These are phyloP conservation scores for Malus hybrid DNA, from an alignment of 331 rosid species.

Conservation along the genomic window DNA sequence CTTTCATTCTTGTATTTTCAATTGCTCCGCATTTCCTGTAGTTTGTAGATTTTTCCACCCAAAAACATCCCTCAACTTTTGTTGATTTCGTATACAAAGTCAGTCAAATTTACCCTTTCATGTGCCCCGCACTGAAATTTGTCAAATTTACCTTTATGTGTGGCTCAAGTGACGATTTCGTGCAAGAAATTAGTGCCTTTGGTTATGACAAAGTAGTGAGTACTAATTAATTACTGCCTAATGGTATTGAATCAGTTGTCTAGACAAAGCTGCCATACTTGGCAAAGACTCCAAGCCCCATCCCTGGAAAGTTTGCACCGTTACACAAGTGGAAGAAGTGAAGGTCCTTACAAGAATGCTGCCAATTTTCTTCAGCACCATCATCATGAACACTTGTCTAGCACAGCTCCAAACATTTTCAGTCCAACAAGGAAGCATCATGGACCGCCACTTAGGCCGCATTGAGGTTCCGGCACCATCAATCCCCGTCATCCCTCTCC, in stretches of 20 bases:
- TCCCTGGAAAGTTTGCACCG: conserved; percentile 72
- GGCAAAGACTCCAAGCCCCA: conserved; percentile 31
- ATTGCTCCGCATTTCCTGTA: too few relatives aligned
- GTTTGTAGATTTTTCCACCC: too few relatives aligned
- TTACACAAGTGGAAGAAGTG: conserved; percentile 90
- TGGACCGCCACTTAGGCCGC: conserved; percentile 55
- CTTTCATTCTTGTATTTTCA: too few relatives aligned
- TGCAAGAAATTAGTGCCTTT: too few relatives aligned
- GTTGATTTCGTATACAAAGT: too few relatives aligned
- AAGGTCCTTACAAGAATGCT: conserved; percentile 77
- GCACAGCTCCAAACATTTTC: conserved; percentile 96
- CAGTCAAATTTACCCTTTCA: too few relatives aligned
- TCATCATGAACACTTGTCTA: conserved; percentile 83
- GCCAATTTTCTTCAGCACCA: conserved; percentile 75
- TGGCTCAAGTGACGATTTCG: too few relatives aligned
- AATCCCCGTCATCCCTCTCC: conserved; percentile 70
- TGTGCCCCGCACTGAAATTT: too few relatives aligned
- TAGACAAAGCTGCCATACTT: conserved; percentile 73
- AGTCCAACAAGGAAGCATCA: conserved; percentile 64
- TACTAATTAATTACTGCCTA: conserved; percentile 3
- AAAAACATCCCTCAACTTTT: too few relatives aligned
- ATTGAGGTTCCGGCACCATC: conserved; percentile 68
- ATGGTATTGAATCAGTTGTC: conserved; percentile 40
- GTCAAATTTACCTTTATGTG: too few relatives aligned
- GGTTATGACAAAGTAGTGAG: not conserved